Percentiles rank a stretch among this genome's conserved stretches.
phyloP scores from a whole-genome alignment of 2,329 filamentous ascomycete genomes.

The Trichoderma koningiopsis region DNA sequence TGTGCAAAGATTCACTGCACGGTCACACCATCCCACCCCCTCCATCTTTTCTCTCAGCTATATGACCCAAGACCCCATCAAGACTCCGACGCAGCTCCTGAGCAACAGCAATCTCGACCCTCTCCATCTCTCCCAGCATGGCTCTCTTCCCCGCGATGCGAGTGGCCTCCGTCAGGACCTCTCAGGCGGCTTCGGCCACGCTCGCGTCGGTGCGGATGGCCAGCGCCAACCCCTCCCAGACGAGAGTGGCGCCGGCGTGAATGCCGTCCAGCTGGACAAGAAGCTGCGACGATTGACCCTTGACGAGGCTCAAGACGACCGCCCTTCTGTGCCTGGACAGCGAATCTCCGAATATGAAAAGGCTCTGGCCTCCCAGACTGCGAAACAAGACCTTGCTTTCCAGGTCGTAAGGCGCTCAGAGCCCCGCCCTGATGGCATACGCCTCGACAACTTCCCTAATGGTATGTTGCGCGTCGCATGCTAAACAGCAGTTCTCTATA shows the following conservation, averaged over 20 bases:
- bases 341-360: conserved; percentile 64
- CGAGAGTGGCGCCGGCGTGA: conserved; percentile 34
- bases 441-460: conserved; percentile 71
- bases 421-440: conserved; percentile 43
- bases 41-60: conserved; percentile 51
- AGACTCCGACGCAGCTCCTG: conserved; percentile 49
- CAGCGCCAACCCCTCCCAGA: conserved; percentile 4
- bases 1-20: conserved; percentile 57
- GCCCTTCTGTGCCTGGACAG: conserved; percentile 48
- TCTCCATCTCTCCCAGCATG: conserved; percentile 55
- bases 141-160: conserved; percentile 51
- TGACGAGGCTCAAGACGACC: conserved; percentile 35
- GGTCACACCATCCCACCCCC: conserved; percentile 44
- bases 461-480: conserved; percentile 56
- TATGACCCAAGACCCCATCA: conserved; percentile 64
- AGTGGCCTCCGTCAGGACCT: conserved; percentile 41
- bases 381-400: conserved; percentile 55
- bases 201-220: conserved; percentile 32
- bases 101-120: conserved; percentile 41
- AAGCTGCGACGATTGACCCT: conserved; percentile 57
- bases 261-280: conserved; percentile 51
- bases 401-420: conserved; percentile 55
- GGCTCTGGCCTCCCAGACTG: conserved; percentile 52
- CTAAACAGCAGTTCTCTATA: not conserved
- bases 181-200: conserved; percentile 40